Evolutionary conservation across 805 yeast species (phyloP), one percentile per base, ranked within the genome.

Genomic region (Sugiyamaella lignohabitans): DNA sequence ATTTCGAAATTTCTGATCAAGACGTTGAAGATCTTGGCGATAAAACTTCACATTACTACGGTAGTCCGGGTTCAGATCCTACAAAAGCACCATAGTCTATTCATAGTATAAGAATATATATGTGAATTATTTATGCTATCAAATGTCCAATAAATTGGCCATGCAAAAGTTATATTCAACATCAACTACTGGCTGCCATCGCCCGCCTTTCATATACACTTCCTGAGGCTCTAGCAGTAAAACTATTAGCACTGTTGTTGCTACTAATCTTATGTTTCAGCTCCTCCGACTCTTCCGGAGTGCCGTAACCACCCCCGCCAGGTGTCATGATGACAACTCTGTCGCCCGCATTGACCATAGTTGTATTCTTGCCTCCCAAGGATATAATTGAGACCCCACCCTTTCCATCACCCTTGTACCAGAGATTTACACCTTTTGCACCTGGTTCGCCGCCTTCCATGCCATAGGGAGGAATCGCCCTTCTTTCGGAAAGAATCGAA

Each of bases 381-480:
- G 62, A 62, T 17, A 60, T 53, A 23, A 58, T 63, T 2, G 63
- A 58, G 46, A 65, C 63, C 8, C 24, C 24, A 22, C 35, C 44
- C 5, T 39, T 23, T 5, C 61, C 58, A 14, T 56, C 53, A 39
- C 60, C 53, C 16, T 54, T 47, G 5, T 65, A 46, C 68, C 72
- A 67, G 19, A 69, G 54, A 58, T 86, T 83, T 48, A 74, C 55
- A 3, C 98, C 98, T 50, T 87, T 68, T 20, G 63, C 63, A 2
- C 94, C 98, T 53, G 78, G 78, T 24, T 67, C 71, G 27, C 98
- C 98, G 1, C 96, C 97, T 19, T 75, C 65, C 43, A 91, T 63
- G 3, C 98, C 98, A 62, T 82, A 84, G 1, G 98, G 98, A 1
- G 89, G 82, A 49, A 78, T 66, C 2, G 85, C 80, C 57, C 98